Evolutionary conservation across 2,329 filamentous ascomycete species (phyloP).

Genomic region (Cyphellophora attinorum): DNA sequence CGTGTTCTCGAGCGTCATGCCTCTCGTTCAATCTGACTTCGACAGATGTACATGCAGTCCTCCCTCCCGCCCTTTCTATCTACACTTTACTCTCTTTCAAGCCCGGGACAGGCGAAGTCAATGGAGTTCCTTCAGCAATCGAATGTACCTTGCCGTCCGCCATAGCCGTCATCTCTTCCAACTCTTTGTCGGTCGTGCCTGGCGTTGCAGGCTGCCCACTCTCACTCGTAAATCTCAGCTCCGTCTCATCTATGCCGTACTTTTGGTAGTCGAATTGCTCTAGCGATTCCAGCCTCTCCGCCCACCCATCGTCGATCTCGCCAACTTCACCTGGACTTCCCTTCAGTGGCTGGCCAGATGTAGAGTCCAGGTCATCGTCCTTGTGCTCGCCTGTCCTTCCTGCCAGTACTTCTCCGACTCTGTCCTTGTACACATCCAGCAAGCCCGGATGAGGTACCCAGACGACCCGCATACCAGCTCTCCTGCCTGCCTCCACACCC

Average conservation of each 20-base stretch:
- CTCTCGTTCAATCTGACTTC: no score
- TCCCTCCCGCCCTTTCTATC: no score
- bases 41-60: no score
- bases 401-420: slow-evolving; percentile 73
- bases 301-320: slow-evolving; percentile 53
- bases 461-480: slow-evolving; percentile 88
- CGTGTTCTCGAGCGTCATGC: no score
- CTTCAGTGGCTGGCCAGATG: slow-evolving; percentile 27
- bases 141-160: slow-evolving; percentile 16
- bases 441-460: slow-evolving; percentile 84
- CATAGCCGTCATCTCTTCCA: slow-evolving; percentile 17
- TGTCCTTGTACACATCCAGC: slow-evolving; percentile 62
- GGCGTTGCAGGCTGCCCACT: slow-evolving; percentile 12
- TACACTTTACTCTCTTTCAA: slow-evolving; percentile 1
- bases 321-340: slow-evolving; percentile 40
- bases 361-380: slow-evolving; percentile 34
- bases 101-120: slow-evolving; percentile 3
- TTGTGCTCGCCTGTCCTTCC: slow-evolving; percentile 66
- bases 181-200: slow-evolving; percentile 16
- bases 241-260: slow-evolving; percentile 44
- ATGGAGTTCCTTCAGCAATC: slow-evolving; percentile 9
- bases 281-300: slow-evolving; percentile 40
- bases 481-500: slow-evolving; percentile 78
- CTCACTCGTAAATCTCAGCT: slow-evolving; percentile 8
- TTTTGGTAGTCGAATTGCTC: slow-evolving; percentile 51